These are phyloP conservation scores for Cnidoscolus chayamansa DNA, from an alignment of 441 rosid species.

Conservation along the genomic window DNA sequence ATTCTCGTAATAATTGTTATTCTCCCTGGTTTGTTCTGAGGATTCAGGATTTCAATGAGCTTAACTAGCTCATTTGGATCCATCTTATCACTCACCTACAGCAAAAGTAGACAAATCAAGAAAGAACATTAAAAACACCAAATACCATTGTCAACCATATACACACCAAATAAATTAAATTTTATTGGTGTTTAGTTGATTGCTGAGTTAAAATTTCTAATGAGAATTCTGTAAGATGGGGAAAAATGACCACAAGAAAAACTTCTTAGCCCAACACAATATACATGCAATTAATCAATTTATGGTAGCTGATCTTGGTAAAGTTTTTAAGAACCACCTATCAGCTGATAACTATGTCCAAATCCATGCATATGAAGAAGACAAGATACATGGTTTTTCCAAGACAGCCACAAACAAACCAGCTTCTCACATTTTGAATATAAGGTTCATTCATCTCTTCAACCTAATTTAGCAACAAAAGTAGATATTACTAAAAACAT, in stretches of 20 bases:
- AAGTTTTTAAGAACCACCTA: background rate
- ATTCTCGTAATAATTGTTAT: conserved; percentile 83
- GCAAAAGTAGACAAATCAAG: conserved; percentile 18
- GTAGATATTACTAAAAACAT: background rate
- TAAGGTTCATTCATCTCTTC: background rate
- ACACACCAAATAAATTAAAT: background rate
- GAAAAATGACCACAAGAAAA: no score
- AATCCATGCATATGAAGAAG: background rate
- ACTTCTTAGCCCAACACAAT: no score
- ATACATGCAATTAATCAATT: background rate
- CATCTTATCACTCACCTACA: conserved; percentile 95
- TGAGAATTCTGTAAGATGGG: background rate
- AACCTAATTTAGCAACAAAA: background rate
- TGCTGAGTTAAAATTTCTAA: background rate
- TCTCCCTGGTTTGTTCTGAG: conserved; percentile 86
- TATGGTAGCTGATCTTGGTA: background rate
- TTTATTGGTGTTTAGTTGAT: background rate
- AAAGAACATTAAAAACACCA: conserved; percentile 6
- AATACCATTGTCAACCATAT: conserved; percentile 3
- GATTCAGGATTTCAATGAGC: conserved; percentile 85
- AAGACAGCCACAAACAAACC: background rate
- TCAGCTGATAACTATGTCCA: background rate
- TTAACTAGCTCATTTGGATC: conserved; percentile 83
- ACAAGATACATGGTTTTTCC: background rate
- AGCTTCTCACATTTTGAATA: background rate